Percentiles rank a stretch among this genome's conserved stretches.
phyloP scores from a whole-genome alignment of 2,329 filamentous ascomycete species.

The Fusarium irregulare region DNA sequence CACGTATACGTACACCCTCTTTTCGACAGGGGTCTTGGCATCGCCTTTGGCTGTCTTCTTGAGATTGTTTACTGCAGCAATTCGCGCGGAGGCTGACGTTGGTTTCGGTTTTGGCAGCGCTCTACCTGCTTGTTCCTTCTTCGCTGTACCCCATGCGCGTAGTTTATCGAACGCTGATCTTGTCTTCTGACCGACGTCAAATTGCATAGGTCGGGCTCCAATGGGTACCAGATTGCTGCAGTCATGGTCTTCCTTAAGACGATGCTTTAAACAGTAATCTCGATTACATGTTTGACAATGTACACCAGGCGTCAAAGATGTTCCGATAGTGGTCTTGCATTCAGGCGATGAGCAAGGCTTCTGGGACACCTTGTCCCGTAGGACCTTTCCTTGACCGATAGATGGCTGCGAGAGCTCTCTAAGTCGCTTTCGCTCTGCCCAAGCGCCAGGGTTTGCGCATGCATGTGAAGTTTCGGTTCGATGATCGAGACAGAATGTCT shows the following conservation, averaged over 20 bases:
- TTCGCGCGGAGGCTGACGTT: slow-evolving; percentile 69
- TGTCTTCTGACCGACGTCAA: slow-evolving; percentile 70
- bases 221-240: slow-evolving; percentile 79
- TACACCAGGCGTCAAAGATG: slow-evolving; percentile 73
- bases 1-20: slow-evolving; percentile 89
- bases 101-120: slow-evolving; percentile 72
- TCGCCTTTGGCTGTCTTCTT: slow-evolving; percentile 94
- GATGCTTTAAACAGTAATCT: slow-evolving; percentile 82
- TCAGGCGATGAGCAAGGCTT: slow-evolving; percentile 74
- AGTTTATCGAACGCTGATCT: slow-evolving; percentile 80
- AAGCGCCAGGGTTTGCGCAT: slow-evolving; percentile 69
- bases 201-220: slow-evolving; percentile 60
- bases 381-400: slow-evolving; percentile 64
- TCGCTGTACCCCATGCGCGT: slow-evolving; percentile 81
- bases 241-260: slow-evolving; percentile 82
- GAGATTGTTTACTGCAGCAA: slow-evolving; percentile 78
- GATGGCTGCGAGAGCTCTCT: slow-evolving; percentile 65
- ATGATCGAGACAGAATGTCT: slow-evolving; percentile 93
- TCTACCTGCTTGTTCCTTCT: slow-evolving; percentile 71
- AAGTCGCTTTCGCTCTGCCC: slow-evolving; percentile 67
- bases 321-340: slow-evolving; percentile 79
- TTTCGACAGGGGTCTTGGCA: slow-evolving; percentile 80
- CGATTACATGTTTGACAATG: slow-evolving; percentile 79
- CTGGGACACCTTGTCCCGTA: slow-evolving; percentile 66
- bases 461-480: slow-evolving; percentile 85